Evolutionary conservation across 768 basidiomycete genomes (phyloP).

Genomic region (Pleurotus eryngii): DNA sequence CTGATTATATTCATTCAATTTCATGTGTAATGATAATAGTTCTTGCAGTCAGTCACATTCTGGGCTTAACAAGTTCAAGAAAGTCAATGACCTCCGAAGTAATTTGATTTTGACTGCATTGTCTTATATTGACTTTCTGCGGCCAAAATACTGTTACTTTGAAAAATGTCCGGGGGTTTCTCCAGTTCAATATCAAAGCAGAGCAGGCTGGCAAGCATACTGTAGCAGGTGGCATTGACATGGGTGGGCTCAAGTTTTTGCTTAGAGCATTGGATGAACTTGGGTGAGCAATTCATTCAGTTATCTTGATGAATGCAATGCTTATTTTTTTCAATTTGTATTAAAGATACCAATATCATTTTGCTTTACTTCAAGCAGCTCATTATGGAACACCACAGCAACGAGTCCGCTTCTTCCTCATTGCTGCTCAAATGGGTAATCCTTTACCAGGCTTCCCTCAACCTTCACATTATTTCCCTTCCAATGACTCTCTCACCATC

Average conservation of each 20-base stretch:
- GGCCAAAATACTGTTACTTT: slow-evolving; percentile 40
- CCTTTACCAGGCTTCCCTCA: slow-evolving; percentile 50
- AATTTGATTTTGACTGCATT: slow-evolving; percentile 65
- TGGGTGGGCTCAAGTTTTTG: slow-evolving; percentile 75
- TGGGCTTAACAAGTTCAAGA: slow-evolving; percentile 64
- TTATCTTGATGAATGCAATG: neutral
- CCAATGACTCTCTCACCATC: slow-evolving; percentile 42
- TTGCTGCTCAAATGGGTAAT: slow-evolving; percentile 41
- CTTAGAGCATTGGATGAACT: slow-evolving; percentile 59
- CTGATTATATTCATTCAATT: too few relatives aligned
- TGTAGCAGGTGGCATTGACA: slow-evolving; percentile 60
- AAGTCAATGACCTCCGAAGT: slow-evolving; percentile 65
- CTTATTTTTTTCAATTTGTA: neutral
- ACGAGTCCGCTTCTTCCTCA: slow-evolving; percentile 49
- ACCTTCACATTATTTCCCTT: slow-evolving; percentile 52
- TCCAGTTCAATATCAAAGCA: slow-evolving; percentile 38
- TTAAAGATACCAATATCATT: slow-evolving; percentile 51
- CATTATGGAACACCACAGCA: slow-evolving; percentile 57
- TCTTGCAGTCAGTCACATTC: slow-evolving; percentile 68
- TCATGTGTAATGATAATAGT: too few relatives aligned
- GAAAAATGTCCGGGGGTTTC: slow-evolving; percentile 55
- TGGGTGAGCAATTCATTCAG: slow-evolving; percentile 39
- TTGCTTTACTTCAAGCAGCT: slow-evolving; percentile 48
- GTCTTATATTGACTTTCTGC: slow-evolving; percentile 46
- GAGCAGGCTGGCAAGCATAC: slow-evolving; percentile 36